These are phyloP conservation scores for Calonectria pteridis DNA, from an alignment of 2,329 filamentous ascomycete genomes.

Conservation along the genomic window DNA sequence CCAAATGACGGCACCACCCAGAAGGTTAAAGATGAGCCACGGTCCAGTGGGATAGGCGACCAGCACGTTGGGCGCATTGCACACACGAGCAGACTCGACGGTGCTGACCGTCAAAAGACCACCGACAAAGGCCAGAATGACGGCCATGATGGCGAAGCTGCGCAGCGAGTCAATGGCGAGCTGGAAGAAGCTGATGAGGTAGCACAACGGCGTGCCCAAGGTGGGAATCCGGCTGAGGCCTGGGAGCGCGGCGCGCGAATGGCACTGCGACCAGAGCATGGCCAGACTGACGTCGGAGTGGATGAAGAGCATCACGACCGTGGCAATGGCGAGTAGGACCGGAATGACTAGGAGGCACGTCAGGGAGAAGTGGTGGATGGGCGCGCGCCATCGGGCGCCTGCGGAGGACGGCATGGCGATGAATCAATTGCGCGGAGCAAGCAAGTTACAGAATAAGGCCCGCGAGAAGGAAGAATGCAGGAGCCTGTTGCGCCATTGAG, in stretches of 20 bases:
- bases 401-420: slow-evolving; percentile 28
- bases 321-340: slow-evolving; percentile 59
- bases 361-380: slow-evolving; percentile 65
- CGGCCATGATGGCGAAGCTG: slow-evolving; percentile 55
- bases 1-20: slow-evolving; percentile 65
- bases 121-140: slow-evolving; percentile 59
- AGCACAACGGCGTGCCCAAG: slow-evolving; percentile 62
- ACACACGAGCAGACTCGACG: slow-evolving; percentile 63
- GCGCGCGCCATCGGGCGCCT: slow-evolving; percentile 50
- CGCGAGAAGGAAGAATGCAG: background rate
- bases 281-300: slow-evolving; percentile 64
- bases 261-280: slow-evolving; percentile 67
- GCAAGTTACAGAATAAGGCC: background rate
- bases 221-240: slow-evolving; percentile 58
- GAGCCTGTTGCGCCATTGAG: background rate
- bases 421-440: background rate
- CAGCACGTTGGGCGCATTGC: slow-evolving; percentile 51
- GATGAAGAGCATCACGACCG: slow-evolving; percentile 56
- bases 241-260: slow-evolving; percentile 60
- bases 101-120: slow-evolving; percentile 62
- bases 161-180: slow-evolving; percentile 57
- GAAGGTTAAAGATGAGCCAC: slow-evolving; percentile 63
- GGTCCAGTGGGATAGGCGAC: slow-evolving; percentile 54
- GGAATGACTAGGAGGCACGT: slow-evolving; percentile 65
- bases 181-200: slow-evolving; percentile 63